phyloP scores from a whole-genome alignment of 371 early-diverging fungal species.

The Mucor racemosus region DNA sequence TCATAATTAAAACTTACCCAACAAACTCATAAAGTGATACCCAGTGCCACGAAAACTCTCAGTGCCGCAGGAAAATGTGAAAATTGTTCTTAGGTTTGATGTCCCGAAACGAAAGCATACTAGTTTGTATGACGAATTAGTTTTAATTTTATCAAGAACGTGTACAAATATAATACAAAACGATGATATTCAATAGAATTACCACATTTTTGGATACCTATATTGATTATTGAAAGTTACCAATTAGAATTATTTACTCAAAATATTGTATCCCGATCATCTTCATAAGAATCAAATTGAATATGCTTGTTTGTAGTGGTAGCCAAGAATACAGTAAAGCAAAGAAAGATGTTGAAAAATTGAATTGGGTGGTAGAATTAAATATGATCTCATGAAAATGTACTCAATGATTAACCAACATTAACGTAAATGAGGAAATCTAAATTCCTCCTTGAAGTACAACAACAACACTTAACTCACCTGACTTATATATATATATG shows the following conservation, averaged over 20 bases:
- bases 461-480: constrained; percentile 1
- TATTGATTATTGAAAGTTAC: no score
- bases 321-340: no score
- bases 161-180: not conserved
- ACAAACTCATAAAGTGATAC: constrained; percentile 1
- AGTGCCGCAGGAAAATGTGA: not conserved
- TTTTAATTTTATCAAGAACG: constrained; percentile 1
- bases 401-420: not conserved
- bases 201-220: not conserved
- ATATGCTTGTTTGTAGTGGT: no score
- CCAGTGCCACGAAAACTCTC: not conserved
- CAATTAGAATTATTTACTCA: no score
- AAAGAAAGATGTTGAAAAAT: no score
- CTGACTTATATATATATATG: not conserved
- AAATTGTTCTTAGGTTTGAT: not conserved
- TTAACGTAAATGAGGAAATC: not conserved
- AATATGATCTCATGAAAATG: not conserved
- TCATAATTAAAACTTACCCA: not conserved
- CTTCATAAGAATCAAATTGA: no score
- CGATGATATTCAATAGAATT: not conserved
- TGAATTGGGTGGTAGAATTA: no score
- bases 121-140: not conserved
- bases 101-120: not conserved
- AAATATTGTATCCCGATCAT: not conserved
- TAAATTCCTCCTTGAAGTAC: constrained; percentile 2